Conservation (phyloP, 2,329 filamentous ascomycete species). For the Septoria petroselini region DNA sequence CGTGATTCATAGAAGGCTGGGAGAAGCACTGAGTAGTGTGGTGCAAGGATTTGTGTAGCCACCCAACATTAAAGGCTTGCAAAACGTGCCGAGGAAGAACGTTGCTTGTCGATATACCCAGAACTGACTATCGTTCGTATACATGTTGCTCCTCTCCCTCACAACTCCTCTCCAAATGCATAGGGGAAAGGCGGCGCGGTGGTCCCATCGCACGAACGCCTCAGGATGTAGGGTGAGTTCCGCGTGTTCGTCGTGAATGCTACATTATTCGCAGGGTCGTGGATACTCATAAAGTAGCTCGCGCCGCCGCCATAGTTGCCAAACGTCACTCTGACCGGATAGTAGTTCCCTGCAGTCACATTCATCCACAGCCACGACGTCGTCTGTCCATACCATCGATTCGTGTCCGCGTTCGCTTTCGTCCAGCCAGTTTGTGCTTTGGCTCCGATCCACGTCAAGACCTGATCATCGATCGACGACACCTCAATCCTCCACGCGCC, state of each 20-base stretch:
- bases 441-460: slow-evolving; percentile 13
- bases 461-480: slow-evolving; percentile 12
- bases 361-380: neutral
- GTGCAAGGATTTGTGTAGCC: neutral
- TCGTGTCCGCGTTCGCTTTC: slow-evolving; percentile 5
- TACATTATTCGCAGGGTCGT: slow-evolving; percentile 9
- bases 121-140: too few species aligned
- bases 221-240: slow-evolving; percentile 14
- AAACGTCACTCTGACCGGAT: slow-evolving; percentile 14
- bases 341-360: slow-evolving; percentile 2
- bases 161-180: slow-evolving; percentile 11
- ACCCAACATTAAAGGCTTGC: too few species aligned
- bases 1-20: slow-evolving; percentile 10
- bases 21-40: neutral
- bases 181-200: slow-evolving; percentile 7
- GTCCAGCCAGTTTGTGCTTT: slow-evolving; percentile 16
- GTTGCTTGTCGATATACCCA: too few species aligned
- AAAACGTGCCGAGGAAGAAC: too few species aligned
- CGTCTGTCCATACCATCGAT: neutral
- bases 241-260: slow-evolving; percentile 11
- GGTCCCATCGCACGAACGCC: slow-evolving; percentile 16
- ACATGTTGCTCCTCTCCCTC: neutral
- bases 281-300: slow-evolving; percentile 7
- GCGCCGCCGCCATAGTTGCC: slow-evolving; percentile 15
- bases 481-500: slow-evolving; percentile 10